These are phyloP conservation scores for Daldinia vernicosa DNA, from an alignment of 495 filamentous ascomycete species.

Conservation along the genomic window DNA sequence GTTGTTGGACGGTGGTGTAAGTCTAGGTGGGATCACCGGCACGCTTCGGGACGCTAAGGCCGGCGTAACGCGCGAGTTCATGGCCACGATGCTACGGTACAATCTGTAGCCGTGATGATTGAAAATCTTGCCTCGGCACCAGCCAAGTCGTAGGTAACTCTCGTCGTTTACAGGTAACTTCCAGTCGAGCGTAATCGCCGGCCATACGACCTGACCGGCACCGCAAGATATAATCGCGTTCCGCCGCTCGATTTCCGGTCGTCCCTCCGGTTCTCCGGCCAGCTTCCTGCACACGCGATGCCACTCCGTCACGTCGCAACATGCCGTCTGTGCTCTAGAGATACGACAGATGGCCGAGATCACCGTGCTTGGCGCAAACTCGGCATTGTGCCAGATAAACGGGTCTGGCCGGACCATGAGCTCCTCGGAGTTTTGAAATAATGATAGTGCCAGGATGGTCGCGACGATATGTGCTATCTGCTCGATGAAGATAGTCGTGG, in stretches of 20 bases:
- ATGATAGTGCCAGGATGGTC: constrained; percentile 13
- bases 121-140: constrained; percentile 14
- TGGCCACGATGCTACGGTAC: background rate
- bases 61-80: background rate
- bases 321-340: background rate
- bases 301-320: constrained; percentile 29
- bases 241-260: background rate
- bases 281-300: constrained; percentile 24
- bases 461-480: constrained; percentile 25
- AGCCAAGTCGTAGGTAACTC: constrained; percentile 21
- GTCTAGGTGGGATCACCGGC: background rate
- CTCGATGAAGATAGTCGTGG: background rate
- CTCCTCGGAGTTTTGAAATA: constrained; percentile 10
- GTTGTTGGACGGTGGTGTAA: background rate
- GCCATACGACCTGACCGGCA: constrained; percentile 13
- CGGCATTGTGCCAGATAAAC: constrained; percentile 8
- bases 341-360: constrained; percentile 14
- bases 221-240: constrained; percentile 6
- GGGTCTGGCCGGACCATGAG: constrained; percentile 18
- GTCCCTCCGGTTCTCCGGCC: background rate
- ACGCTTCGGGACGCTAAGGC: background rate
- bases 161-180: constrained; percentile 2
- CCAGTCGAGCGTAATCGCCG: background rate
- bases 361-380: constrained; percentile 13
- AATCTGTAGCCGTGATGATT: background rate